Evolutionary conservation across 2,329 filamentous ascomycete genomes (phyloP).

Genomic region (Monilinia fructigena): DNA sequence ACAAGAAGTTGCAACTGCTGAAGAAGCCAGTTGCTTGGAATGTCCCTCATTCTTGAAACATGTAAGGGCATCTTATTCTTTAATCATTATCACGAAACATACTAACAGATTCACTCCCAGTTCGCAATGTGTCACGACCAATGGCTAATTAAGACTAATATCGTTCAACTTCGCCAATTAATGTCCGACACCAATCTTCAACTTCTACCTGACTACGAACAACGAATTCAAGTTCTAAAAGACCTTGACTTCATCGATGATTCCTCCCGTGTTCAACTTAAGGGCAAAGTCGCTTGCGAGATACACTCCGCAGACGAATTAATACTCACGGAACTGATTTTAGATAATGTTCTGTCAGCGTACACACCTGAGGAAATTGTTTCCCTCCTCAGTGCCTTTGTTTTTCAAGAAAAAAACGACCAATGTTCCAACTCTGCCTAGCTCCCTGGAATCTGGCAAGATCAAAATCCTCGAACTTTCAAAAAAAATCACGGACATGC

Average conservation of each 20-base stretch:
- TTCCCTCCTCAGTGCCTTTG: slow-evolving; percentile 86
- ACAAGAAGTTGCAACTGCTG: slow-evolving; percentile 61
- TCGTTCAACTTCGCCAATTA: slow-evolving; percentile 78
- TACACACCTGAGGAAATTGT: slow-evolving; percentile 97
- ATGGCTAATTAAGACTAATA: slow-evolving; percentile 94
- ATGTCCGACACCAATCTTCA: slow-evolving; percentile 97
- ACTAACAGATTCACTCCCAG: slow-evolving; percentile 44
- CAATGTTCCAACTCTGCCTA: slow-evolving; percentile 74
- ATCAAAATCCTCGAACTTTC: slow-evolving; percentile 85
- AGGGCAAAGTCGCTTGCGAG: slow-evolving; percentile 97
- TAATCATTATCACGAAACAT: not conserved
- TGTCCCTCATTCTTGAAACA: slow-evolving; percentile 86
- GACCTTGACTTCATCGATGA: slow-evolving; percentile 91
- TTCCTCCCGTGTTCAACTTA: slow-evolving; percentile 83
- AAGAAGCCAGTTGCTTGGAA: slow-evolving; percentile 61
- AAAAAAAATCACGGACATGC: slow-evolving; percentile 87
- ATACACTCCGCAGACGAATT: slow-evolving; percentile 96
- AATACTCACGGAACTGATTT: slow-evolving; percentile 90
- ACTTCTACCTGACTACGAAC: slow-evolving; percentile 92
- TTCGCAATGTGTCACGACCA: slow-evolving; percentile 96
- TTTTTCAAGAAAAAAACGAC: slow-evolving; percentile 98
- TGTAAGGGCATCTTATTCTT: slow-evolving; percentile 51
- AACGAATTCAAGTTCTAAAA: slow-evolving; percentile 86
- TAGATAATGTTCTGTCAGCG: slow-evolving; percentile 93
- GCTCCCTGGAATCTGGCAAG: slow-evolving; percentile 76